Evolutionary conservation across 768 basidiomycete species (phyloP), one percentile per base, ranked within the genome.

Genomic region (Lyophyllum semitale): DNA sequence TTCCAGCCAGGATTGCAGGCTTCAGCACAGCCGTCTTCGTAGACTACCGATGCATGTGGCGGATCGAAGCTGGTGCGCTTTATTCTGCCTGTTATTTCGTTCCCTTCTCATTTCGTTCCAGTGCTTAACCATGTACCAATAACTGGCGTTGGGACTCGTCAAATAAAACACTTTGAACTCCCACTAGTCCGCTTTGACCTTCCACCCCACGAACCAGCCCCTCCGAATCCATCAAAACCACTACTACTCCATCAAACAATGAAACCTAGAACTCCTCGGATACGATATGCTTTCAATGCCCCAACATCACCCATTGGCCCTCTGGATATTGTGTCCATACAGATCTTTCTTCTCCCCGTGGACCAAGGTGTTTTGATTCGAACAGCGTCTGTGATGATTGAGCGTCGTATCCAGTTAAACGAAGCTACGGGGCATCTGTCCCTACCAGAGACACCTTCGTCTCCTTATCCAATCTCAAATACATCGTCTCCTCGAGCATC

Each of bases 1-100:
- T 94, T 25, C 92, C 92, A 25, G 67, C 80, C 53, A 76, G 79
- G 58, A 78, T 82, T 48, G 70, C 78, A 15, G 88, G 88, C 37
- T 86, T 84, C 63, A 88, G 86, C 68, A 85, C 87, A 45, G 81
- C 86, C 13, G 77, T 84, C 56, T 91, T 85, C 63, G 88, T 88
- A 61, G 88, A 87, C 62, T 94, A 91, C 69, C 80, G 87, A 41
- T 84, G 89, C 65, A 82, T 82, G 66, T 94, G 92, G 92, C 79
- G 90, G 50, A 77, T 94, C 53, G 92, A 94, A 74, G 91, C 91
- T 59, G 80, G 91, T 85, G 59, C 59, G 85, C 77, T 13, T 43
- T 58, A 23, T 53, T 41, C 30, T 52, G 55, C 60, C 51, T 55
- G 45, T 33, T 55, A 37, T 23, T 48, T 22, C 62, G 12, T 51